Conservation (phyloP, 2,329 filamentous ascomycete genomes). For the Grosmannia clavigera region DNA sequence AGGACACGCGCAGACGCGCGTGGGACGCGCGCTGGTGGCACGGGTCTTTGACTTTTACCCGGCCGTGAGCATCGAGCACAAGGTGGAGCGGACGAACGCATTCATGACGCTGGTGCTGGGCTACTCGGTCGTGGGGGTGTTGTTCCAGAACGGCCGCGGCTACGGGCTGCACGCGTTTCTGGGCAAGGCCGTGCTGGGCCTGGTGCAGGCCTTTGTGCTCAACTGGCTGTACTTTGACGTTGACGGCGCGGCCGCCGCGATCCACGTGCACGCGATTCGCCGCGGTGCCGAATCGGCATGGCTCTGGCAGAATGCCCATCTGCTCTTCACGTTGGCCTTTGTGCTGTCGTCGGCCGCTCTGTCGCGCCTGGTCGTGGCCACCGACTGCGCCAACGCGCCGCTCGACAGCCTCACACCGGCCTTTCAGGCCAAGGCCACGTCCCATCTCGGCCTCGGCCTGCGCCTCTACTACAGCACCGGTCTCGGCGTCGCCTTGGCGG, state of each 20-base stretch:
- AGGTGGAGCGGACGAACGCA: constrained; percentile 49
- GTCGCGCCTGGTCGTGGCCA: constrained; percentile 44
- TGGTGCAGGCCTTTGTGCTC: constrained; percentile 45
- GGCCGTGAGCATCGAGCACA: constrained; percentile 53
- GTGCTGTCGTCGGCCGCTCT: constrained; percentile 46
- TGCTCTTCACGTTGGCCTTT: constrained; percentile 52
- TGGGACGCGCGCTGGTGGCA: constrained; percentile 16
- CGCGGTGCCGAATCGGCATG: constrained; percentile 26
- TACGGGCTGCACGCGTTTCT: constrained; percentile 46
- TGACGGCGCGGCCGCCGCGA: constrained; percentile 40
- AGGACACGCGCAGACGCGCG: constrained; percentile 11
- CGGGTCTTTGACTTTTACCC: constrained; percentile 45
- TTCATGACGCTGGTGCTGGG: constrained; percentile 55
- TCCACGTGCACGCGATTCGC: constrained; percentile 49
- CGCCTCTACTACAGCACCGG: constrained; percentile 55
- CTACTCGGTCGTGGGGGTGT: constrained; percentile 48
- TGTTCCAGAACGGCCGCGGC: constrained; percentile 41
- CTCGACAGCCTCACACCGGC: constrained; percentile 34
- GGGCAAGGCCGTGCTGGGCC: constrained; percentile 47
- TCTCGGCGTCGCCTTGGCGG: constrained; percentile 39
- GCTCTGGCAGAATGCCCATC: constrained; percentile 42
- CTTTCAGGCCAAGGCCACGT: constrained; percentile 36
- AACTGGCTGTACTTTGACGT: constrained; percentile 56
- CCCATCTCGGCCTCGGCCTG: constrained; percentile 37
- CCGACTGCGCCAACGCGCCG: constrained; percentile 37